Percentiles rank a stretch among this genome's conserved stretches.
phyloP scores from a whole-genome alignment of 306 rosid genomes.

The Notholithocarpus densiflorus region DNA sequence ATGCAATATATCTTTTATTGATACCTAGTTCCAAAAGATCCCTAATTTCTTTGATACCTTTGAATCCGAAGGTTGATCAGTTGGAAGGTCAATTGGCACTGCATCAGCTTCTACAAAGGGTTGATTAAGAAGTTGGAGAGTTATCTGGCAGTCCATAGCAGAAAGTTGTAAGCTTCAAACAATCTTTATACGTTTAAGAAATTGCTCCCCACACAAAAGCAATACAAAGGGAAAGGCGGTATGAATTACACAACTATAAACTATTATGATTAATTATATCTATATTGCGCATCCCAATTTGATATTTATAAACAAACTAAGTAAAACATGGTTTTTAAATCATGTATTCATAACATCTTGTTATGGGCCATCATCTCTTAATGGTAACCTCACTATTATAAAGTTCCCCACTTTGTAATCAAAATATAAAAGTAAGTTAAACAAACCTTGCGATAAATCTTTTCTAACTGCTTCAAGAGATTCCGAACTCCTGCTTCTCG shows the following conservation, averaged over 20 bases:
- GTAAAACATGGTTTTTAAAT: neutral
- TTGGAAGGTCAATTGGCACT: conserved; percentile 32
- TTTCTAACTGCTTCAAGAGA: conserved; percentile 97
- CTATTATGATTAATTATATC: neutral
- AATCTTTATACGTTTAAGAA: neutral
- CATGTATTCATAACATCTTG: neutral
- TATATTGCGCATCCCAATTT: neutral
- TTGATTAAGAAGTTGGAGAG: no score
- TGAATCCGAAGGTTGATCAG: conserved; percentile 35
- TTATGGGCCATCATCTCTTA: neutral
- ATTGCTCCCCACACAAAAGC: neutral
- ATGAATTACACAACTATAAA: neutral
- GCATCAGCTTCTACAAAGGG: no score
- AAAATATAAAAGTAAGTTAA: conserved; percentile 9
- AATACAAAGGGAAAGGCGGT: no score
- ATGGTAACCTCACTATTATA: neutral
- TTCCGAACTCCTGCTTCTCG: conserved; percentile 93
- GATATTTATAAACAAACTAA: neutral
- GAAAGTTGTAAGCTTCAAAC: conserved; percentile 15
- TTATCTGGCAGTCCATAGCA: conserved; percentile 65
- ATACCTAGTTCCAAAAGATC: neutral
- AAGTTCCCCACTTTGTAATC: neutral
- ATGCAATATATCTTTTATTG: neutral
- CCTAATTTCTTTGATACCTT: conserved; percentile 45
- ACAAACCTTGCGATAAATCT: conserved; percentile 88